Evolutionary conservation across 2,329 filamentous ascomycete genomes (phyloP).

Genomic region (Ophiostoma ulmi): DNA sequence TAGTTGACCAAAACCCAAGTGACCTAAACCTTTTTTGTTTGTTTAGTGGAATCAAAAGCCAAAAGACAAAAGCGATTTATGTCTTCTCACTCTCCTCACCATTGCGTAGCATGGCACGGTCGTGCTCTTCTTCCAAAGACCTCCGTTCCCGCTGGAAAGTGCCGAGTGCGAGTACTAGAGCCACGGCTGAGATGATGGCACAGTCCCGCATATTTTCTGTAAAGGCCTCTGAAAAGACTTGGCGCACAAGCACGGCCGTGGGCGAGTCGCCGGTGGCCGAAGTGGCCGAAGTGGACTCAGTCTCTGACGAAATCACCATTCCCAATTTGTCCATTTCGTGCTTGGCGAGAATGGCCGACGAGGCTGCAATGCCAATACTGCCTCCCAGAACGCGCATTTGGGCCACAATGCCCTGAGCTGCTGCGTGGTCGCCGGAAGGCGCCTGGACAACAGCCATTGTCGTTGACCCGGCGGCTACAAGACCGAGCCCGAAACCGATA

Average conservation of each 20-base stretch:
- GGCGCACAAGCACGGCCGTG: constrained; percentile 35
- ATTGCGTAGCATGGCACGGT: neutral
- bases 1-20: neutral
- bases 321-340: constrained; percentile 33
- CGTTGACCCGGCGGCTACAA: constrained; percentile 45
- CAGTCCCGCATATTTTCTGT: constrained; percentile 34
- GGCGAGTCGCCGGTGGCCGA: constrained; percentile 23
- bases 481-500: constrained; percentile 49
- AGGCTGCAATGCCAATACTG: constrained; percentile 51
- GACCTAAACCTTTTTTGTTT: too few relatives aligned
- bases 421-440: constrained; percentile 41
- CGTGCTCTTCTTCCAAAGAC: neutral
- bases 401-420: constrained; percentile 48
- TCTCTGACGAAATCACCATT: constrained; percentile 29
- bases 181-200: constrained; percentile 39
- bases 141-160: constrained; percentile 36
- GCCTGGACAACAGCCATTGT: constrained; percentile 43
- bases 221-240: constrained; percentile 42
- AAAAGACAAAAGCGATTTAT: neutral
- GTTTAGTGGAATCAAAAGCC: neutral
- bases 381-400: constrained; percentile 50
- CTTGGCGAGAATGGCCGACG: constrained; percentile 43
- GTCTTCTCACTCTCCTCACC: neutral
- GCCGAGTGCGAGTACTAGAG: constrained; percentile 39
- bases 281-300: constrained; percentile 31